phyloP scores from a whole-genome alignment of 2,329 filamentous ascomycete species.

The Diatrype stigma region DNA sequence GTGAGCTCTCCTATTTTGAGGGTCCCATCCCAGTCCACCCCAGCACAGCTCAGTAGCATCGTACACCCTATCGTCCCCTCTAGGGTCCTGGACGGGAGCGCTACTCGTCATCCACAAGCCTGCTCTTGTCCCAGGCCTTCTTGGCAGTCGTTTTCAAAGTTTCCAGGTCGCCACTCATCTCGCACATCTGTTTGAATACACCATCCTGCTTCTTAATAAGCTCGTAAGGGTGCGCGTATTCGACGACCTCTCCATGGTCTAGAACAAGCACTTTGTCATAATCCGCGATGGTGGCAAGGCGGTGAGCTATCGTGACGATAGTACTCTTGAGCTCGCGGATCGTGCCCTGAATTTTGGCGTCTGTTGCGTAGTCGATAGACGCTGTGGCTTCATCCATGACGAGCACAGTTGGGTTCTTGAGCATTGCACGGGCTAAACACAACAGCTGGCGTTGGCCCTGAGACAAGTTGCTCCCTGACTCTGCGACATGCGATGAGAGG shows the following conservation, averaged over 20 bases:
- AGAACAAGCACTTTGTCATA: slow-evolving; percentile 97
- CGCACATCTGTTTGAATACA: slow-evolving; percentile 60
- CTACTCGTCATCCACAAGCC: slow-evolving; percentile 35
- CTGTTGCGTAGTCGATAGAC: slow-evolving; percentile 94
- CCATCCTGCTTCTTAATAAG: slow-evolving; percentile 69
- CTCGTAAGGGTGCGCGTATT: slow-evolving; percentile 87
- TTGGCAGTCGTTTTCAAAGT: slow-evolving; percentile 49
- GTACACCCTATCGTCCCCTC: neutral
- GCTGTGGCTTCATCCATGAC: slow-evolving; percentile 99
- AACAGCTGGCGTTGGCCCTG: slow-evolving; percentile 94
- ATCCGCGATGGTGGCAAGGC: slow-evolving; percentile 93
- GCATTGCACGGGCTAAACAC: slow-evolving; percentile 85
- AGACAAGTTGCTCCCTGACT: slow-evolving; percentile 90
- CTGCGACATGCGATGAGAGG: slow-evolving; percentile 75
- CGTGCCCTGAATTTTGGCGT: slow-evolving; percentile 93
- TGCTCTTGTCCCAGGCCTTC: slow-evolving; percentile 42
- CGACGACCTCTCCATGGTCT: slow-evolving; percentile 81
- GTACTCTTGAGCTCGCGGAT: slow-evolving; percentile 91
- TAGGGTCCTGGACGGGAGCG: neutral
- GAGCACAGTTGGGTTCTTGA: slow-evolving; percentile 88
- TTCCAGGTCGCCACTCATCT: slow-evolving; percentile 57
- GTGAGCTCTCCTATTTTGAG: too few species aligned
- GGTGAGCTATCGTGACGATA: slow-evolving; percentile 93
- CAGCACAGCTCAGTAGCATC: too few species aligned
- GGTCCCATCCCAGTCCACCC: too few species aligned